phyloP scores from a whole-genome alignment of 805 yeast species.

The Wickerhamiella sergipiensis region DNA sequence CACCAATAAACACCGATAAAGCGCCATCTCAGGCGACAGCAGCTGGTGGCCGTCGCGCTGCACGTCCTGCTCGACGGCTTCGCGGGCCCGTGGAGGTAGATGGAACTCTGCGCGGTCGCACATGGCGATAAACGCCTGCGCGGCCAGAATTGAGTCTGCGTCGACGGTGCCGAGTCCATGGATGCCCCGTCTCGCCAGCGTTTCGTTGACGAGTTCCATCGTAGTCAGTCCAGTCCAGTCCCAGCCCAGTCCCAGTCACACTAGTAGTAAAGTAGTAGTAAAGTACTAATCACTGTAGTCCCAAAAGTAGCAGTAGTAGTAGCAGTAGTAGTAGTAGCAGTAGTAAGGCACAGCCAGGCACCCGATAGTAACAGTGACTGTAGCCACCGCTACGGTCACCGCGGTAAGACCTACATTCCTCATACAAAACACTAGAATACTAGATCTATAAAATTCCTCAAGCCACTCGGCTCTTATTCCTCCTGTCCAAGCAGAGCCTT shows the following conservation, averaged over 20 bases:
- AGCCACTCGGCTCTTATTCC: no score
- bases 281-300: no score
- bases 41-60: neutral
- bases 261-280: no score
- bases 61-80: neutral
- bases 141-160: neutral
- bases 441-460: no score
- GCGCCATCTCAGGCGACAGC: neutral
- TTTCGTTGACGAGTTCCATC: neutral
- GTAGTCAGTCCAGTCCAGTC: no score
- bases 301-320: no score
- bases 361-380: no score
- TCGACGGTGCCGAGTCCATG: neutral
- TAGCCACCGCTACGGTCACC: no score
- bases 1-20: neutral
- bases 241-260: neutral
- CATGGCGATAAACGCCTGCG: neutral
- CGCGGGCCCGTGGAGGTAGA: neutral
- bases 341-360: no score
- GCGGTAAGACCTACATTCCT: no score
- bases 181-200: neutral
- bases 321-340: no score
- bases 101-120: neutral
- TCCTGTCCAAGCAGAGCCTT: conserved; percentile 39
- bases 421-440: no score